phyloP scores from a whole-genome alignment of 129 eudicot genomes.

The Silybum marianum region DNA sequence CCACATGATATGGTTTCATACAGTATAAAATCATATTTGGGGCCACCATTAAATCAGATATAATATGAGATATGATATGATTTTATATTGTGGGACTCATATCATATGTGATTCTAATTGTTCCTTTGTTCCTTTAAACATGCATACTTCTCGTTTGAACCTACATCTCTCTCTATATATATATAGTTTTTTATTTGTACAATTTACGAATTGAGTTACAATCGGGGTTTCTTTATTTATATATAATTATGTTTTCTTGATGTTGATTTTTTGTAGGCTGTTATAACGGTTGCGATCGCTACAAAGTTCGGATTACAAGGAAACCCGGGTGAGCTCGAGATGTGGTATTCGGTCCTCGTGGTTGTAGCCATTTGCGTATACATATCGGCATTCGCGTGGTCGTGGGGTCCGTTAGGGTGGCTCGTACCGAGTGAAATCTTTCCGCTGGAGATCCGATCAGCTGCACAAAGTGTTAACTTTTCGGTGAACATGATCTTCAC shows the following conservation, averaged over 20 bases:
- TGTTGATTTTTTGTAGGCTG: constrained; percentile 22
- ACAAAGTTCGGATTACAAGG: constrained; percentile 47
- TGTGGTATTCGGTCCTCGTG: constrained; percentile 37
- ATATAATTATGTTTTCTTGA: not conserved
- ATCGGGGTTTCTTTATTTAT: not conserved
- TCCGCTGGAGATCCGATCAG: constrained; percentile 59
- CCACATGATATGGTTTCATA: too few species aligned
- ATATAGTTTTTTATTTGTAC: too few species aligned
- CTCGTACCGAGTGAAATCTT: constrained; percentile 58
- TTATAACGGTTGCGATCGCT: constrained; percentile 32
- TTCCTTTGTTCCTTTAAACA: too few species aligned
- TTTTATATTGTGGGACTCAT: too few species aligned
- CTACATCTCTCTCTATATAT: too few species aligned
- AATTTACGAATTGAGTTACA: too few species aligned
- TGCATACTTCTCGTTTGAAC: too few species aligned
- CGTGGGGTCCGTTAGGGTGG: constrained; percentile 76
- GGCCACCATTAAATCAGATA: too few species aligned
- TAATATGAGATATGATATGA: too few species aligned
- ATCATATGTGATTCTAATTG: too few species aligned
- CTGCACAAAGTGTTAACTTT: constrained; percentile 54
- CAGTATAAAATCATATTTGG: too few species aligned
- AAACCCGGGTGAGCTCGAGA: constrained; percentile 33
- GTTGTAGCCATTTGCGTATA: constrained; percentile 49
- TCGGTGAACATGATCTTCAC: constrained; percentile 66
- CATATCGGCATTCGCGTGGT: constrained; percentile 61